phyloP scores from a whole-genome alignment of 345 rosid genomes.

The Citrus maxima region DNA sequence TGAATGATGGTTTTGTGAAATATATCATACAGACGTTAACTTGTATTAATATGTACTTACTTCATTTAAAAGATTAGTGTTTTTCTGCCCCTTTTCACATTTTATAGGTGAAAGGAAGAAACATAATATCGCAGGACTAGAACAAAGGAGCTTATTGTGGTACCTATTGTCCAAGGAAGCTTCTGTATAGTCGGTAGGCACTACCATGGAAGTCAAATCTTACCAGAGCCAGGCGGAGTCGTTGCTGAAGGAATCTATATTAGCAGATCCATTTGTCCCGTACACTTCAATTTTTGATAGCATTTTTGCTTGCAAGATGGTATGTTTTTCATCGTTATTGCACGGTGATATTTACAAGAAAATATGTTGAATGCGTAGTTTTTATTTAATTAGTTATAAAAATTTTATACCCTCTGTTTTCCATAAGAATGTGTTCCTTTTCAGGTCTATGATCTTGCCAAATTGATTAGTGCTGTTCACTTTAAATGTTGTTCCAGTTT shows the following conservation, averaged over 20 bases:
- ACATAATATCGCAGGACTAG: not conserved
- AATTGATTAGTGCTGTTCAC: constrained; percentile 43
- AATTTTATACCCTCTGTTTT: not conserved
- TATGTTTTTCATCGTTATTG: constrained; percentile 10
- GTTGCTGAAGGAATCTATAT: constrained; percentile 52
- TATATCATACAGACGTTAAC: too few relatives aligned
- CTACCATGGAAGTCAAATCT: constrained; percentile 32
- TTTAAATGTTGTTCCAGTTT: constrained; percentile 56
- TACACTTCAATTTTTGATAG: constrained; percentile 53
- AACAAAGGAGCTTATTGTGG: not conserved
- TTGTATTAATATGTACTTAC: too few relatives aligned
- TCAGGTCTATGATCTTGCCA: constrained; percentile 66
- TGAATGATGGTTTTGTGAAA: too few relatives aligned
- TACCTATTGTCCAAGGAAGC: constrained; percentile 10
- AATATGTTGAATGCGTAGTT: not conserved
- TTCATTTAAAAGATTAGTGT: too few relatives aligned
- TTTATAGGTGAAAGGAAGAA: not conserved
- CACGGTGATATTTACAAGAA: not conserved
- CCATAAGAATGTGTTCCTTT: not conserved
- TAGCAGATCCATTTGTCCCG: constrained; percentile 53
- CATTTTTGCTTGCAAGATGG: constrained; percentile 53
- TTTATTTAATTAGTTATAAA: too few relatives aligned
- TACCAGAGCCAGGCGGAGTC: constrained; percentile 51
- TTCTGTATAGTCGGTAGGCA: constrained; percentile 11
- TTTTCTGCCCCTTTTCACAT: not conserved